phyloP scores from a whole-genome alignment of 345 rosid species.

The Citrus inodora region DNA sequence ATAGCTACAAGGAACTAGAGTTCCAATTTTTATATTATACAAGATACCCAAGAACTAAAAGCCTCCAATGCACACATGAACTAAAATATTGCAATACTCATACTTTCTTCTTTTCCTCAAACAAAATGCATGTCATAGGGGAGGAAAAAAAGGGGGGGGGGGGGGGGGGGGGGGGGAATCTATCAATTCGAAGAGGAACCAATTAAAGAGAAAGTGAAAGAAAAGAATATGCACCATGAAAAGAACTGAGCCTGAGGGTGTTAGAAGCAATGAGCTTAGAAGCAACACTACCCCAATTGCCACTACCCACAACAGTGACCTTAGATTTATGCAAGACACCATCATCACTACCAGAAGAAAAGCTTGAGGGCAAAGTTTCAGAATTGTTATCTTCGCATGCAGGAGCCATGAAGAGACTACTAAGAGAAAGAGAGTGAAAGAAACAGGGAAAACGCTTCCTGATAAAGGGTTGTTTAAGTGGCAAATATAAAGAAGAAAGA shows the following conservation, averaged over 20 bases:
- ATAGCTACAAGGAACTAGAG: not conserved
- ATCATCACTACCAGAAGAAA: not conserved
- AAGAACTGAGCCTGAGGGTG: slow-evolving; percentile 62
- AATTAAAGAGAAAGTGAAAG: not conserved
- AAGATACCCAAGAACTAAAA: not conserved
- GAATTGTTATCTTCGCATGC: slow-evolving; percentile 19
- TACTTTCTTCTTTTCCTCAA: not conserved
- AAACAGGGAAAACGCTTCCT: not conserved
- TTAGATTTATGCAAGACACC: slow-evolving; percentile 31
- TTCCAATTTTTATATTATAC: not conserved
- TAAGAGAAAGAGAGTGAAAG: slow-evolving; percentile 16
- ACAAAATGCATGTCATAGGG: not conserved
- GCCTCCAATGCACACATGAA: not conserved
- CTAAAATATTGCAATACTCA: not conserved
- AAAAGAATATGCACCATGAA: slow-evolving; percentile 51
- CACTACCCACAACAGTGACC: slow-evolving; percentile 91
- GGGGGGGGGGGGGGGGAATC: too few relatives aligned
- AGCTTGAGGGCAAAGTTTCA: not conserved
- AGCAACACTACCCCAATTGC: slow-evolving; percentile 98
- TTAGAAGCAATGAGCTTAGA: slow-evolving; percentile 95
- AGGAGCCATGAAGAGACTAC: slow-evolving; percentile 30
- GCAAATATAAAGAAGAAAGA: slow-evolving; percentile 21
- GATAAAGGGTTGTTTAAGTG: not conserved
- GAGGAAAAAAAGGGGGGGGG: too few relatives aligned
- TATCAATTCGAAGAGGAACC: not conserved